phyloP scores from a whole-genome alignment of 805 yeast species.

The Tanozyma kutaoensis region DNA sequence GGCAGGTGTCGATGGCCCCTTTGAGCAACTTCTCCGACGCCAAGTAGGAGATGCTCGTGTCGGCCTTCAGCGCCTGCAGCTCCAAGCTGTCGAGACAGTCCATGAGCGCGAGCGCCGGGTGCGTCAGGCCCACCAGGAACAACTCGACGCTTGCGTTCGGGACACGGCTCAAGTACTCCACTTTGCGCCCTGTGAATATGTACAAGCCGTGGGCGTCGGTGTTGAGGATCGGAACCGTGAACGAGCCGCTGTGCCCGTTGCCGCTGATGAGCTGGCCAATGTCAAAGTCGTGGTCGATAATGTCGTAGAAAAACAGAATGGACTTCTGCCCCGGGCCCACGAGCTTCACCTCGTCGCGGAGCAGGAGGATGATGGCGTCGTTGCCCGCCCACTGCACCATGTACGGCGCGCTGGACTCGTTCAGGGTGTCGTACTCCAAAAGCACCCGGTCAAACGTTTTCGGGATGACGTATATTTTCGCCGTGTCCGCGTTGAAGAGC shows the following conservation, averaged over 20 bases:
- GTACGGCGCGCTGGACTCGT: slow-evolving; percentile 23
- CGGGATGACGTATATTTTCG: slow-evolving; percentile 38
- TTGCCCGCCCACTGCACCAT: slow-evolving; percentile 74
- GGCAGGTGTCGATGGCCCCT: slow-evolving; percentile 57
- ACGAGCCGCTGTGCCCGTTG: slow-evolving; percentile 7
- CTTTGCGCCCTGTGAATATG: slow-evolving; percentile 40
- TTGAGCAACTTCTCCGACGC: slow-evolving; percentile 28
- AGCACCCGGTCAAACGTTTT: slow-evolving; percentile 30
- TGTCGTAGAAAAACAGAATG: slow-evolving; percentile 38
- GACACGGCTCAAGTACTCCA: slow-evolving; percentile 57
- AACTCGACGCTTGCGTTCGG: slow-evolving; percentile 41
- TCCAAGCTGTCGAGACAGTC: slow-evolving; percentile 59
- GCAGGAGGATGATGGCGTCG: slow-evolving; percentile 60
- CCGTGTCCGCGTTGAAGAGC: slow-evolving; percentile 19
- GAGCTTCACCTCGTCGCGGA: slow-evolving; percentile 50
- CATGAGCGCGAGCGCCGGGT: slow-evolving; percentile 68
- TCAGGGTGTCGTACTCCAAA: slow-evolving; percentile 29
- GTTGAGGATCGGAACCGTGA: slow-evolving; percentile 25
- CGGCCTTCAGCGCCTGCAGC: slow-evolving; percentile 65
- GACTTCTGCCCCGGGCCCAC: slow-evolving; percentile 59
- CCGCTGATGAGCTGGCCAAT: slow-evolving; percentile 9
- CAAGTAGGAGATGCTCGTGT: slow-evolving; percentile 52
- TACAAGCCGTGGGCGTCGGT: slow-evolving; percentile 63
- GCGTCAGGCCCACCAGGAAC: slow-evolving; percentile 72
- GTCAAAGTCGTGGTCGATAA: slow-evolving; percentile 16